Base-by-base conservation (phyloP, 192 early-diverging fungal genomes). In the Coemansia sp. region DNA sequence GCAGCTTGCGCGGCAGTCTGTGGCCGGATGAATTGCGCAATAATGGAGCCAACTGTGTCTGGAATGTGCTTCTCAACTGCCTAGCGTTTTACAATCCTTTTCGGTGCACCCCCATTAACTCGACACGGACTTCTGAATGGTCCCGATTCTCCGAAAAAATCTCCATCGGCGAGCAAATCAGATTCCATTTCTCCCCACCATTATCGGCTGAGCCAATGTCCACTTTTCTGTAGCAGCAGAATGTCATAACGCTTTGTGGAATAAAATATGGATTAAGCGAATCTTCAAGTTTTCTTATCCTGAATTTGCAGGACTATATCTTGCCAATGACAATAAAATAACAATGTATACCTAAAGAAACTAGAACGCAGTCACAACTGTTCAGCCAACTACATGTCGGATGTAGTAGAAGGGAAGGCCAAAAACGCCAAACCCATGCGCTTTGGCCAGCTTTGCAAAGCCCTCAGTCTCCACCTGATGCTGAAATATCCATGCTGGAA, bases 401-500 rank as follows among this genome's bases (percentile, higher is more conserved):
- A 92, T 82, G 40, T 87, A 64, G 47, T 89, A 88, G 41, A 77
- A 85, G 0, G 90, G 90, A 49, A 89, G 75, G 0, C 90, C 90
- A 69, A 70, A 88, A 4, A 90, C 86, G 19, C 79, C 81, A 62
- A 83, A 90, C 0, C 89, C 89, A 43, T 86, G 56, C 0, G 74
- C 85, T 65, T 88, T 89, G 56, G 89, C 89, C 68, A 90, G 86
- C 67, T 89, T 92, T 13, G 88, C 90, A 67, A 92, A 78, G 0
- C 89, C 90, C 76, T 92, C 90, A 41, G 88, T 90, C 66, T 92
- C 90, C 6, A 92, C 86, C 60, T 87, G 83, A 62, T 90, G 90
- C 38, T 87, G 83, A 18, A 87, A 86, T 43, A 88, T 80, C 64
- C 84, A 84, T 1, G 86, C 66, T 0, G 90, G 89, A 54, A 90